Conservation (phyloP, 1,284 basidiomycete species). For the Ganoderma sinense region DNA sequence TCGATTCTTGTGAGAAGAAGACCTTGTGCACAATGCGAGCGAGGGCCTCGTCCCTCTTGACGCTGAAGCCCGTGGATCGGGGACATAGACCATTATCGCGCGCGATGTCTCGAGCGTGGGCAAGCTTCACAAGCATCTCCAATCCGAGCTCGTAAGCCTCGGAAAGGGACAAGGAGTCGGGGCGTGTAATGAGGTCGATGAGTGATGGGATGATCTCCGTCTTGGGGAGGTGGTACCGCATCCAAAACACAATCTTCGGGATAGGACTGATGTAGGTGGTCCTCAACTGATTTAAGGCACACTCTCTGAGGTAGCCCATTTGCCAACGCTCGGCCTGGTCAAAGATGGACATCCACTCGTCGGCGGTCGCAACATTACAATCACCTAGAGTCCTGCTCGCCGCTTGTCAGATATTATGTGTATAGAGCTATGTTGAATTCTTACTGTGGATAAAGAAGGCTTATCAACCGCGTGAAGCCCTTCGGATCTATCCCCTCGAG, state of each 20-base stretch:
- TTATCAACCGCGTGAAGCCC: constrained; percentile 27
- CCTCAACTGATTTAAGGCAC: constrained; percentile 18
- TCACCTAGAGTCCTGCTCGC: constrained; percentile 17
- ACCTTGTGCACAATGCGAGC: constrained; percentile 15
- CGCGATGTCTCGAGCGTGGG: constrained; percentile 20
- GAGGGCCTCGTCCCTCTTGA: constrained; percentile 6
- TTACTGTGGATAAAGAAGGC: constrained; percentile 31
- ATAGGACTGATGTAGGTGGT: constrained; percentile 24
- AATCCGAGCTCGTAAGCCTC: constrained; percentile 25
- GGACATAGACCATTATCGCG: constrained; percentile 18
- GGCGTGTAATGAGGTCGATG: constrained; percentile 24
- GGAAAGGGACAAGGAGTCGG: constrained; percentile 17
- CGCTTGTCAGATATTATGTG: background rate
- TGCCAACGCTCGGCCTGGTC: constrained; percentile 32
- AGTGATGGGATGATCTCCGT: constrained; percentile 24
- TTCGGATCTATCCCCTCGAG: constrained; percentile 21
- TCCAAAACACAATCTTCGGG: constrained; percentile 27
- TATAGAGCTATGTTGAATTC: background rate
- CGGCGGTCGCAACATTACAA: constrained; percentile 24
- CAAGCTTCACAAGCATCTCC: constrained; percentile 19
- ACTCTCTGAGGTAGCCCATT: constrained; percentile 26
- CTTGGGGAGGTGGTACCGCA: constrained; percentile 22
- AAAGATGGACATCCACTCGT: constrained; percentile 31
- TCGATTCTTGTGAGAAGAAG: constrained; percentile 5
- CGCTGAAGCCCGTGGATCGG: constrained; percentile 7